These are phyloP conservation scores for Flaveria trinervia DNA, from an alignment of 129 eudicot species.

Conservation along the genomic window DNA sequence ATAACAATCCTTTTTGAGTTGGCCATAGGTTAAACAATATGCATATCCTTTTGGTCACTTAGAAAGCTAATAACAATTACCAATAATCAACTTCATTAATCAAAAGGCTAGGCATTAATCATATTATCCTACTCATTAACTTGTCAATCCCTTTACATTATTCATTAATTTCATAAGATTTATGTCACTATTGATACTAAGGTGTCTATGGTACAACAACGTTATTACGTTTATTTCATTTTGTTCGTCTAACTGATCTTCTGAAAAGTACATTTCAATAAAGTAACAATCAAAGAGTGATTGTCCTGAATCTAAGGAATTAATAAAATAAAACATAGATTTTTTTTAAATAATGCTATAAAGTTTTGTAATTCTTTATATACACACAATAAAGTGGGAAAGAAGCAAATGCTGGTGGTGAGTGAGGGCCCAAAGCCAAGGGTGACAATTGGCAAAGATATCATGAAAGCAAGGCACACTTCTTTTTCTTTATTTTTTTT, in stretches of 20 bases:
- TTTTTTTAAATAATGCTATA: slow-evolving; percentile 3
- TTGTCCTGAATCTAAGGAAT: slow-evolving; percentile 6
- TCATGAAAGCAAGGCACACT: slow-evolving; percentile 40
- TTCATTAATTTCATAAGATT: background rate
- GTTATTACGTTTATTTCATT: background rate
- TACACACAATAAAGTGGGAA: slow-evolving; percentile 29
- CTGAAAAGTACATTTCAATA: background rate
- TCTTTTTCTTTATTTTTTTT: slow-evolving; percentile 25
- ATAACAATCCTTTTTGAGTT: slow-evolving; percentile 37
- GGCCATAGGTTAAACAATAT: slow-evolving; percentile 28
- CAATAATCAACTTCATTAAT: slow-evolving; percentile 18
- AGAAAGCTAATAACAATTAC: slow-evolving; percentile 32
- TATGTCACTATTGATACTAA: background rate
- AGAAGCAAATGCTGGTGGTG: slow-evolving; percentile 36
- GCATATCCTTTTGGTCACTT: slow-evolving; percentile 26
- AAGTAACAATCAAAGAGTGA: background rate
- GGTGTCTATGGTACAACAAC: background rate
- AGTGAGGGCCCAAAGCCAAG: slow-evolving; percentile 37
- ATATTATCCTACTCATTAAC: slow-evolving; percentile 21
- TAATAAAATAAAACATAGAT: background rate
- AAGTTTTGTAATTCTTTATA: slow-evolving; percentile 15
- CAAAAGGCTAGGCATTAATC: slow-evolving; percentile 11
- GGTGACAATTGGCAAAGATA: slow-evolving; percentile 31
- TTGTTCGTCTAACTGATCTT: background rate
- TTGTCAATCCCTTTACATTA: background rate